Conservation (phyloP, 345 rosid species). For the Hirschfeldia incana region DNA sequence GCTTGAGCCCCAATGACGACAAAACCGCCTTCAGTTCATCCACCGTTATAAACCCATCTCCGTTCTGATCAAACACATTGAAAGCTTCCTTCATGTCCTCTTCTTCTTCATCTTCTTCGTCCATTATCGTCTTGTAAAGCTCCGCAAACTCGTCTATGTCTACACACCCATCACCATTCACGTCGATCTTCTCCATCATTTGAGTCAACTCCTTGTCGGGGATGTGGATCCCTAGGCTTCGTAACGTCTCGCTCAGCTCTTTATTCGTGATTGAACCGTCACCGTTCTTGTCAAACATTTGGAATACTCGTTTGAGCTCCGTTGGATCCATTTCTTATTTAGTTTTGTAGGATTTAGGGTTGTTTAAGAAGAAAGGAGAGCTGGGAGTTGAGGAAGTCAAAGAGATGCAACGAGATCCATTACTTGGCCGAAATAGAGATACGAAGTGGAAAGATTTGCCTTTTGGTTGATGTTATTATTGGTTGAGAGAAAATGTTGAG, state of each 20-base stretch:
- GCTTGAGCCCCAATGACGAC: slow-evolving; percentile 70
- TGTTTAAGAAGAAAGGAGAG: too few species aligned
- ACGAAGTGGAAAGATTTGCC: slow-evolving; percentile 15
- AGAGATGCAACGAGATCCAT: slow-evolving; percentile 13
- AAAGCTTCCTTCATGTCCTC: slow-evolving; percentile 85
- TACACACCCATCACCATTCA: slow-evolving; percentile 52
- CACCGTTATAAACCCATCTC: slow-evolving; percentile 81
- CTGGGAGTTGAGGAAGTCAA: not conserved
- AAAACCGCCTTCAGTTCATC: slow-evolving; percentile 74
- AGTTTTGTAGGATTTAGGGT: too few species aligned
- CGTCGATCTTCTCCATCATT: slow-evolving; percentile 57
- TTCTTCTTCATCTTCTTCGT: slow-evolving; percentile 57
- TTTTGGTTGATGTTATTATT: slow-evolving; percentile 1
- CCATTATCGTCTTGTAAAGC: slow-evolving; percentile 59
- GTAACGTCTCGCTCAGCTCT: slow-evolving; percentile 70
- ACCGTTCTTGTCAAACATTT: slow-evolving; percentile 77
- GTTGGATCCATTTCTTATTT: slow-evolving; percentile 43
- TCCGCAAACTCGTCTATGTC: slow-evolving; percentile 75
- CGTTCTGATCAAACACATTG: slow-evolving; percentile 77
- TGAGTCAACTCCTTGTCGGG: slow-evolving; percentile 56
- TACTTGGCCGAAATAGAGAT: too few species aligned
- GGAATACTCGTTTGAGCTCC: slow-evolving; percentile 68
- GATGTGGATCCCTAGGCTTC: slow-evolving; percentile 68
- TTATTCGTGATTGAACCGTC: slow-evolving; percentile 67
- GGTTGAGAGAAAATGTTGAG: slow-evolving; percentile 19